phyloP scores from a whole-genome alignment of 2,329 filamentous ascomycete species.

The Colletotrichum echinochloae region DNA sequence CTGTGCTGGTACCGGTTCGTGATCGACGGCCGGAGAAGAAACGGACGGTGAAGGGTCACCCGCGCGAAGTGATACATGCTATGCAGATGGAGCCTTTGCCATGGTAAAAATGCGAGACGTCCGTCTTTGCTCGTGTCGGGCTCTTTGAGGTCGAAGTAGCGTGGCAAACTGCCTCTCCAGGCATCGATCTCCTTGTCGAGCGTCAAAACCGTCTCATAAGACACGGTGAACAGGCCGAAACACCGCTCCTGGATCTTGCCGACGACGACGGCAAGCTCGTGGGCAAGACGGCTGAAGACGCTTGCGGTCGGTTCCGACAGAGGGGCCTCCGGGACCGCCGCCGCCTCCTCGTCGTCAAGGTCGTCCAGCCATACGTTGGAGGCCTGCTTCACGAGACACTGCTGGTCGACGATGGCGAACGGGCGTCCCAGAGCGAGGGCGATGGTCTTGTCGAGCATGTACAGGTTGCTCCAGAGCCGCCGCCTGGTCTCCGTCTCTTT shows the following conservation, averaged over 20 bases:
- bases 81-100: conserved; percentile 55
- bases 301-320: conserved; percentile 50
- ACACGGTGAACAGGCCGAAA: conserved; percentile 51
- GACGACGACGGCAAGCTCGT: conserved; percentile 51
- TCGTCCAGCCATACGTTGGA: conserved; percentile 55
- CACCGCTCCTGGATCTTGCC: conserved; percentile 55
- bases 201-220: conserved; percentile 52
- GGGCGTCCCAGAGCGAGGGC: conserved; percentile 55
- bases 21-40: conserved; percentile 54
- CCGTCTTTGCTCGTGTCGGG: conserved; percentile 49
- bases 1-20: conserved; percentile 54
- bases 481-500: conserved; percentile 53
- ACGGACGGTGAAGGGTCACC: conserved; percentile 55
- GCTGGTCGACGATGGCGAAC: conserved; percentile 53
- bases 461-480: conserved; percentile 55
- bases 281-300: conserved; percentile 49
- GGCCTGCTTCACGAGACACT: conserved; percentile 52
- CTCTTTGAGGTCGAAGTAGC: conserved; percentile 50
- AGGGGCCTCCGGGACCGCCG: conserved; percentile 41
- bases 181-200: conserved; percentile 50
- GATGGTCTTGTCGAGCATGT: conserved; percentile 54
- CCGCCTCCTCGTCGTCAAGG: conserved; percentile 48
- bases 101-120: conserved; percentile 47
- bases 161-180: conserved; percentile 50
- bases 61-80: conserved; percentile 55